Evolutionary conservation across 1,284 basidiomycete species (phyloP).

Genomic region (Cryptococcus neoformans): DNA sequence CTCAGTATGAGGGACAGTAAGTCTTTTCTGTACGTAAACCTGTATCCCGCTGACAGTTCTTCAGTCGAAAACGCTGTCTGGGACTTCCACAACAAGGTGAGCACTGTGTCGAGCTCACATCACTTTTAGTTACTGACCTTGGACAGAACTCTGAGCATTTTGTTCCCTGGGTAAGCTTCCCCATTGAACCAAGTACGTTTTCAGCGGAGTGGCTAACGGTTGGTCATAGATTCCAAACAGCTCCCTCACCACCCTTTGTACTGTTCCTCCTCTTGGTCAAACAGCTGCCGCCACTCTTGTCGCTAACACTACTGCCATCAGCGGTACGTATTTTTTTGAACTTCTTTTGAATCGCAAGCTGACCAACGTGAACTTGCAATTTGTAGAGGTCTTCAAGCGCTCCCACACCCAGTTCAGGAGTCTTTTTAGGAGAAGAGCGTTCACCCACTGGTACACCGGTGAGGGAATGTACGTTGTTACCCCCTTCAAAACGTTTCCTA

Average conservation of each 20-base stretch:
- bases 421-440: constrained; percentile 71
- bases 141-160: constrained; percentile 39
- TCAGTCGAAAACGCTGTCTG: constrained; percentile 39
- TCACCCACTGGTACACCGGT: constrained; percentile 74
- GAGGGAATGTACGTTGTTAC: constrained; percentile 66
- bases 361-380: constrained; percentile 6
- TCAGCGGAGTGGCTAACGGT: too few relatives aligned
- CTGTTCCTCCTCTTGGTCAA: constrained; percentile 77
- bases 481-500: not conserved
- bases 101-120: not conserved
- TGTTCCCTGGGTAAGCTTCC: constrained; percentile 33
- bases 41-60: constrained; percentile 4
- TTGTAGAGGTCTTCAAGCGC: constrained; percentile 74
- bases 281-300: constrained; percentile 73
- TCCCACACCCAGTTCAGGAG: constrained; percentile 67
- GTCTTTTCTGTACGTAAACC: constrained; percentile 1
- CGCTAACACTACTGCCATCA: constrained; percentile 80
- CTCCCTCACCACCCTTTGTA: constrained; percentile 59
- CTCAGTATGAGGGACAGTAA: constrained; percentile 41
- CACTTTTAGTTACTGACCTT: not conserved
- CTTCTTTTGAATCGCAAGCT: not conserved
- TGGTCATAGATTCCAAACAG: constrained; percentile 36
- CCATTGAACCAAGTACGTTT: too few relatives aligned
- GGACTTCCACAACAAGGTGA: constrained; percentile 42
- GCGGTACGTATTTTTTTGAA: constrained; percentile 41